Evolutionary conservation across 2,329 filamentous ascomycete species (phyloP).

Genomic region (Teratosphaeria nubilosa): DNA sequence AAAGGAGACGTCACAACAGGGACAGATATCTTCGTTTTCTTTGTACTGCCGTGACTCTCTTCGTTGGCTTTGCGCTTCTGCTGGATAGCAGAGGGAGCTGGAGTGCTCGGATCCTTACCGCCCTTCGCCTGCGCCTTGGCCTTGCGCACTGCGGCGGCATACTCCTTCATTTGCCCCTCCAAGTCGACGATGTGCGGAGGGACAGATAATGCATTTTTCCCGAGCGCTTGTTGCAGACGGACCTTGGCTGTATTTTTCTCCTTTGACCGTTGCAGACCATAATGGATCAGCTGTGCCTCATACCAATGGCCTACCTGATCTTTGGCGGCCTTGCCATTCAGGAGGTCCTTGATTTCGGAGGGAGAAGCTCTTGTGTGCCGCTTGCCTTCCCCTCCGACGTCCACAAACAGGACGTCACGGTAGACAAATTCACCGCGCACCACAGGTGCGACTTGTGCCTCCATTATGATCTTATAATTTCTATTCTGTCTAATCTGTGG

Average conservation of each 20-base stretch:
- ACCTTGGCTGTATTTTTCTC: conserved; percentile 50
- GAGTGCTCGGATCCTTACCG: not conserved
- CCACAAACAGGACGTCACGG: conserved; percentile 19
- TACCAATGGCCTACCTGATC: conserved; percentile 53
- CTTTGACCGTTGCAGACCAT: conserved; percentile 48
- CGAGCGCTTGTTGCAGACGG: conserved; percentile 48
- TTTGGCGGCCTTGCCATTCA: conserved; percentile 21
- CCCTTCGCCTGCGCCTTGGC: conserved; percentile 23
- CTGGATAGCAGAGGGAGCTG: not conserved
- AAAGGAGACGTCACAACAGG: conserved; percentile 15
- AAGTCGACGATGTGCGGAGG: conserved; percentile 40
- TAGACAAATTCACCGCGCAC: conserved; percentile 21
- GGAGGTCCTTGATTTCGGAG: conserved; percentile 14
- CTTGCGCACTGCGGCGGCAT: conserved; percentile 41
- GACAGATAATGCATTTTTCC: conserved; percentile 37
- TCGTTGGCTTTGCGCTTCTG: conserved; percentile 18
- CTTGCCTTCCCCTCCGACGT: conserved; percentile 19
- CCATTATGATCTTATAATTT: conserved; percentile 5
- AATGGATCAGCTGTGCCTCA: conserved; percentile 53
- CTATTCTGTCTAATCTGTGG: not conserved
- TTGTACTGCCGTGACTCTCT: conserved; percentile 6
- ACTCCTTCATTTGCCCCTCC: conserved; percentile 48
- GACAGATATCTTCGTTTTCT: conserved; percentile 19
- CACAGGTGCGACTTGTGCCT: conserved; percentile 7
- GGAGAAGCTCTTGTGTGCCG: conserved; percentile 19